Conservation (phyloP, 2,329 filamentous ascomycete species). For the Orbilia brochopaga region DNA sequence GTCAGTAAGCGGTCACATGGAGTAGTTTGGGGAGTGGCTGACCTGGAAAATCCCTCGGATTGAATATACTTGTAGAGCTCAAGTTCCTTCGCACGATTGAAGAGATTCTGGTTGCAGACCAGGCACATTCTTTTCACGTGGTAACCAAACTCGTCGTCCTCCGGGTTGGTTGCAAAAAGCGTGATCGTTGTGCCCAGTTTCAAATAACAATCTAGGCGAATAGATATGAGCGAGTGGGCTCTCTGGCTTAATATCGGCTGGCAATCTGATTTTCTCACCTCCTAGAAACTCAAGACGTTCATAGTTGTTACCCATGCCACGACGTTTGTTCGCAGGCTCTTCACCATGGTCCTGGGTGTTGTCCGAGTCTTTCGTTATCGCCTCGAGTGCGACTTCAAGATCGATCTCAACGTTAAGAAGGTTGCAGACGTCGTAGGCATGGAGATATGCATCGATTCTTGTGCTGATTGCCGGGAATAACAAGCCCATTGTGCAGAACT, state of each 20-base stretch:
- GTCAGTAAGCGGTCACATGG: not conserved
- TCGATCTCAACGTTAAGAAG: slow-evolving; percentile 66
- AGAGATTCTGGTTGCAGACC: slow-evolving; percentile 89
- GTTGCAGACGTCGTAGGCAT: slow-evolving; percentile 76
- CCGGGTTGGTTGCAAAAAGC: slow-evolving; percentile 76
- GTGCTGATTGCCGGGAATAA: slow-evolving; percentile 83
- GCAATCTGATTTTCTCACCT: not conserved
- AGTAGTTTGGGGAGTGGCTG: slow-evolving; percentile 7
- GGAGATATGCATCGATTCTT: slow-evolving; percentile 79
- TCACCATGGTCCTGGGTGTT: slow-evolving; percentile 75
- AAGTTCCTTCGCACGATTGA: slow-evolving; percentile 73
- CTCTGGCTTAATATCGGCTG: not conserved
- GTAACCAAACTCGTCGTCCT: slow-evolving; percentile 81
- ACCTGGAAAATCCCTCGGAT: slow-evolving; percentile 77
- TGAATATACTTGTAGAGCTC: slow-evolving; percentile 77
- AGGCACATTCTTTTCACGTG: slow-evolving; percentile 90
- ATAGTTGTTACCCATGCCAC: slow-evolving; percentile 92
- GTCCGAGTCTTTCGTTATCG: slow-evolving; percentile 89
- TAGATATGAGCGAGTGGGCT: not conserved
- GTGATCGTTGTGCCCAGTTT: slow-evolving; percentile 93
- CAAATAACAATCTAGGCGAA: slow-evolving; percentile 73
- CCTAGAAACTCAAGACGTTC: slow-evolving; percentile 92
- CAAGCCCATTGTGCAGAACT: slow-evolving; percentile 74
- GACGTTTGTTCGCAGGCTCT: slow-evolving; percentile 74
- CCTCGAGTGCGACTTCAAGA: slow-evolving; percentile 78